Conservation (phyloP, 2,329 filamentous ascomycete genomes). For the Parastagonospora avenae region DNA sequence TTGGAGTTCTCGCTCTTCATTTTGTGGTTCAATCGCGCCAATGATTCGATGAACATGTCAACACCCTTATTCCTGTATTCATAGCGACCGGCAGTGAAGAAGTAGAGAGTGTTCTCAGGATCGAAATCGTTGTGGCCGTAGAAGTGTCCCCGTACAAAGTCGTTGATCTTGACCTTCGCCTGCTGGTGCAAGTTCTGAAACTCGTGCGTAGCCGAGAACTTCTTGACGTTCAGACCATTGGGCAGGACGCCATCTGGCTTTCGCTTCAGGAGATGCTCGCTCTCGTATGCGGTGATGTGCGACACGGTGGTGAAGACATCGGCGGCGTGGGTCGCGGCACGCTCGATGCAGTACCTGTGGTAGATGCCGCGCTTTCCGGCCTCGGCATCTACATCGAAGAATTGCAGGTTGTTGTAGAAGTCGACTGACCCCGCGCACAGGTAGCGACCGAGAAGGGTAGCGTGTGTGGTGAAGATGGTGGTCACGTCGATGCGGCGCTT, state of each 20-base stretch:
- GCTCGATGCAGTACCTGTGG: conserved; percentile 97
- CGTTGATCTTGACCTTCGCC: conserved; percentile 96
- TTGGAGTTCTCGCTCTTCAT: conserved; percentile 85
- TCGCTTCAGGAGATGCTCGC: conserved; percentile 94
- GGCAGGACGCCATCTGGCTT: conserved; percentile 96
- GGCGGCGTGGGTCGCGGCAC: conserved; percentile 85
- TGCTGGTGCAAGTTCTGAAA: conserved; percentile 98
- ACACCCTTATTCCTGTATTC: conserved; percentile 99
- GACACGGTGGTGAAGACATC: conserved; percentile 99
- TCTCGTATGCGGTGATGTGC: conserved; percentile 98
- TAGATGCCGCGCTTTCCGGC: conserved; percentile 98
- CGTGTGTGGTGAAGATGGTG: conserved; percentile 98
- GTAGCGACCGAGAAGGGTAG: conserved; percentile 91
- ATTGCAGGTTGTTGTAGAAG: conserved; percentile 98
- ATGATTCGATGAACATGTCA: conserved; percentile 98
- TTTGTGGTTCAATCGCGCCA: conserved; percentile 91
- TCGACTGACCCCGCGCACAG: conserved; percentile 97
- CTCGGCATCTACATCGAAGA: conserved; percentile 94
- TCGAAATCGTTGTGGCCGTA: conserved; percentile 98
- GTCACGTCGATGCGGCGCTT: conserved; percentile 95
- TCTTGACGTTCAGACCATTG: conserved; percentile 97
- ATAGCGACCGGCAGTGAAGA: conserved; percentile 96
- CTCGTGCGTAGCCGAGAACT: conserved; percentile 97
- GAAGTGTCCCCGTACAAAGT: conserved; percentile 97
- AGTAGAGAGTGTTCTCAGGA: conserved; percentile 93